Percentiles rank a stretch among this genome's conserved stretches.
Conservation (phyloP, 371 early-diverging fungal genomes). For the Lichtheimia corymbifera region DNA sequence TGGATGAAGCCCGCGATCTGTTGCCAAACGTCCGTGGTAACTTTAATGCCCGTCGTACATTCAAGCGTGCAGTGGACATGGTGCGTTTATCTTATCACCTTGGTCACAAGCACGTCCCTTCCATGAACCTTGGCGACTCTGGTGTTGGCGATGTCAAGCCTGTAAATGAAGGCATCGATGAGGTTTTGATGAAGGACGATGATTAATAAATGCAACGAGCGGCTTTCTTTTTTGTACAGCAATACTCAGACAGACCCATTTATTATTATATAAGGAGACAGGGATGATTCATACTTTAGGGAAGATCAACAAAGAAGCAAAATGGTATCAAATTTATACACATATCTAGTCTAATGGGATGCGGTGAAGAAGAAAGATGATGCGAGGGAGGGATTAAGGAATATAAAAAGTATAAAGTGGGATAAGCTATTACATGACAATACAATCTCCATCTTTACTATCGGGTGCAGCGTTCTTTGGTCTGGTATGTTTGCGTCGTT, state of each 20-base stretch:
- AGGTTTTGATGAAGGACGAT: slow-evolving; percentile 41
- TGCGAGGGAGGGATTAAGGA: not conserved
- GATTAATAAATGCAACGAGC: slow-evolving; percentile 2
- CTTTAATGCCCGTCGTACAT: slow-evolving; percentile 79
- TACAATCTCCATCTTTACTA: slow-evolving; percentile 44
- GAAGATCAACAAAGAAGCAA: too few relatives aligned
- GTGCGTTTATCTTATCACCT: slow-evolving; percentile 52
- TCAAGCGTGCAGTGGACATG: slow-evolving; percentile 71
- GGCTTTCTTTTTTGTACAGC: too few relatives aligned
- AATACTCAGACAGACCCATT: too few relatives aligned
- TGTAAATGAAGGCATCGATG: slow-evolving; percentile 44
- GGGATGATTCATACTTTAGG: too few relatives aligned
- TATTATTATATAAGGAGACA: too few relatives aligned
- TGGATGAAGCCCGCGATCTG: slow-evolving; percentile 50
- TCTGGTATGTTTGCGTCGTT: slow-evolving; percentile 37
- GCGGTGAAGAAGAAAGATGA: not conserved
- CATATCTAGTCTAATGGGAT: not conserved
- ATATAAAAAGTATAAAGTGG: not conserved
- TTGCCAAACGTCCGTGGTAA: slow-evolving; percentile 78
- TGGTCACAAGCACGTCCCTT: slow-evolving; percentile 37
- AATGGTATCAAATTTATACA: too few relatives aligned
- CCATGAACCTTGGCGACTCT: slow-evolving; percentile 17
- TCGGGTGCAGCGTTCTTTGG: slow-evolving; percentile 23
- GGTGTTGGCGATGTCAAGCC: slow-evolving; percentile 28
- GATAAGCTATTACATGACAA: slow-evolving; percentile 31